phyloP scores from a whole-genome alignment of 2,329 filamentous ascomycete species.

The Fusarium bulbicola region DNA sequence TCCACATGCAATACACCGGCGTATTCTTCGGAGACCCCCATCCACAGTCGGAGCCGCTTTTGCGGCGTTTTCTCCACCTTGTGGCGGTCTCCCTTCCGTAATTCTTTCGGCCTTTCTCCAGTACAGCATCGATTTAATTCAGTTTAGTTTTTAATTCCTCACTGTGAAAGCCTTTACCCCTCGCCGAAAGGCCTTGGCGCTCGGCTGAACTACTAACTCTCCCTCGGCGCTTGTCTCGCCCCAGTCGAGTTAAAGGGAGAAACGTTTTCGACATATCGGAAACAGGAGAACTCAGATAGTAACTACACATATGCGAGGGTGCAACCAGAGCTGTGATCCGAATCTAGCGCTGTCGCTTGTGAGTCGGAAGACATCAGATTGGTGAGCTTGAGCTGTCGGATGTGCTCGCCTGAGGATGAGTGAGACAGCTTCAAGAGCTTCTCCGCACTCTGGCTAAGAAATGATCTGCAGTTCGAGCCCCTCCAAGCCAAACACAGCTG shows the following conservation, averaged over 20 bases:
- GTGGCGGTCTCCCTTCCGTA: conserved; percentile 14
- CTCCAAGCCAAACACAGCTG: background rate
- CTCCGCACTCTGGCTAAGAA: conserved; percentile 25
- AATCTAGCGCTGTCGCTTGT: background rate
- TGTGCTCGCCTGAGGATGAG: conserved; percentile 14
- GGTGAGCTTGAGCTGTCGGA: conserved; percentile 1
- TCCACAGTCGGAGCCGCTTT: conserved; percentile 28
- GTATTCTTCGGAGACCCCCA: background rate
- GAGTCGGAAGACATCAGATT: conserved; percentile 6
- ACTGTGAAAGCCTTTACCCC: conserved; percentile 1
- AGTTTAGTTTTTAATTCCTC: background rate
- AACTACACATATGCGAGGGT: conserved; percentile 9
- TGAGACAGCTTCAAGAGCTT: conserved; percentile 28
- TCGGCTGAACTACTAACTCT: conserved; percentile 7
- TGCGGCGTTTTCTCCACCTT: conserved; percentile 15
- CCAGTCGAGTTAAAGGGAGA: conserved; percentile 6
- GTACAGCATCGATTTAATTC: background rate
- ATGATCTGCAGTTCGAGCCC: conserved; percentile 28
- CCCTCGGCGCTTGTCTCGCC: conserved; percentile 14
- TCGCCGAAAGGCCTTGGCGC: conserved; percentile 6
- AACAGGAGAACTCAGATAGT: conserved; percentile 4
- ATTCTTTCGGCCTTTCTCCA: conserved; percentile 10
- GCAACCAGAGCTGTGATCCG: conserved; percentile 1
- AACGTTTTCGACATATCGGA: conserved; percentile 19
- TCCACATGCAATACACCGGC: conserved; percentile 10